These are phyloP conservation scores for Rickenella mellea DNA, from an alignment of 768 basidiomycete genomes.

Conservation along the genomic window DNA sequence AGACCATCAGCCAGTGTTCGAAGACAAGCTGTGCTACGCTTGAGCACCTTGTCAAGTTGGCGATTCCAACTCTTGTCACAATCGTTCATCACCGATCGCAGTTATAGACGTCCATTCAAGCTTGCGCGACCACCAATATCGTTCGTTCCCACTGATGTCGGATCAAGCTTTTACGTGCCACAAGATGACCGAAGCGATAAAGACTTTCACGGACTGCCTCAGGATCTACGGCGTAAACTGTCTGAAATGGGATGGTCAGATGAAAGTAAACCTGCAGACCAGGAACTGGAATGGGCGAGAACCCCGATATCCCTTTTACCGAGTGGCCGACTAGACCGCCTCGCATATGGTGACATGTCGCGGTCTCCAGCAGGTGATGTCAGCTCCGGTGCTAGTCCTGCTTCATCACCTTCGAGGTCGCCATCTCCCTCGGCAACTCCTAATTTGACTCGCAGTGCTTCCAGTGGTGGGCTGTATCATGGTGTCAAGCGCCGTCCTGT, in stretches of 20 bases:
- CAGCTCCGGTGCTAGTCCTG: slow-evolving; percentile 7
- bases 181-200: slow-evolving; percentile 37
- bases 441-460: slow-evolving; percentile 40
- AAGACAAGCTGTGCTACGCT: slow-evolving; percentile 41
- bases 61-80: slow-evolving; percentile 62
- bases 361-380: slow-evolving; percentile 17
- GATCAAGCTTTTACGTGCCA: slow-evolving; percentile 47
- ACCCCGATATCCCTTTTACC: slow-evolving; percentile 64
- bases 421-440: slow-evolving; percentile 17
- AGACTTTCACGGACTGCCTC: slow-evolving; percentile 37
- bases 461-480: slow-evolving; percentile 14
- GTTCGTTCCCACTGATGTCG: slow-evolving; percentile 70
- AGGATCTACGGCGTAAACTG: slow-evolving; percentile 54
- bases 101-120: slow-evolving; percentile 58
- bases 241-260: slow-evolving; percentile 71
- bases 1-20: slow-evolving; percentile 43
- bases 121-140: slow-evolving; percentile 59
- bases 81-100: slow-evolving; percentile 47
- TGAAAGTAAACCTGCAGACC: slow-evolving; percentile 45
- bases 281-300: slow-evolving; percentile 45
- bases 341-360: slow-evolving; percentile 24
- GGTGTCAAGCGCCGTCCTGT: slow-evolving; percentile 52
- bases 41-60: slow-evolving; percentile 53
- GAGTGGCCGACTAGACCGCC: slow-evolving; percentile 40
- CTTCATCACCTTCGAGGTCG: slow-evolving; percentile 12